These are phyloP conservation scores for Coffea canephora DNA, from an alignment of 257 asterid genomes.

Conservation along the genomic window DNA sequence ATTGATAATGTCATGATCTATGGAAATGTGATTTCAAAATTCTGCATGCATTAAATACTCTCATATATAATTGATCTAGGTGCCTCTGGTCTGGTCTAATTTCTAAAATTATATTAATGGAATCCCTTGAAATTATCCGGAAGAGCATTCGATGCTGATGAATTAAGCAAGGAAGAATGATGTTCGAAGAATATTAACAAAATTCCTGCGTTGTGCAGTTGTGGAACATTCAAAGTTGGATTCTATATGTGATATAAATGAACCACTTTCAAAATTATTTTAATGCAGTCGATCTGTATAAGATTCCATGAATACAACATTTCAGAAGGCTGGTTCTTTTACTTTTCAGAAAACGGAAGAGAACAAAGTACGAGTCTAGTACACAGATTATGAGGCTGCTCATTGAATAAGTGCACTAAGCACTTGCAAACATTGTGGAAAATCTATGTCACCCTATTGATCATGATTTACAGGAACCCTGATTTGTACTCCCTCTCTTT, in stretches of 20 bases:
- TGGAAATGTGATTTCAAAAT: too few species aligned
- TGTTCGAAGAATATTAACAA: neutral
- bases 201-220: neutral
- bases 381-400: neutral
- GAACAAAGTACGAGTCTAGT: neutral
- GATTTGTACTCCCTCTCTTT: neutral
- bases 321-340: neutral
- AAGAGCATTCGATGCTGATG: neutral
- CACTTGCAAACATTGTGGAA: neutral
- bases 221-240: neutral
- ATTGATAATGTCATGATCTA: too few species aligned
- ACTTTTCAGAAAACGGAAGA: neutral
- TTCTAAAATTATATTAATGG: too few species aligned
- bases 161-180: neutral
- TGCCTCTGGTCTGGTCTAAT: too few species aligned
- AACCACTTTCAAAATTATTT: neutral
- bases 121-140: too few species aligned
- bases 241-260: neutral
- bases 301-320: too few species aligned
- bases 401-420: neutral
- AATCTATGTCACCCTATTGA: neutral
- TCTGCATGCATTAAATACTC: too few species aligned
- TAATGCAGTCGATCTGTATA: too few species aligned
- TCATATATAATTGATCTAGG: too few species aligned
- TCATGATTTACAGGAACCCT: neutral